Evolutionary conservation across 2,329 filamentous ascomycete genomes (phyloP).

Genomic region (Rhynchosporium agropyri): DNA sequence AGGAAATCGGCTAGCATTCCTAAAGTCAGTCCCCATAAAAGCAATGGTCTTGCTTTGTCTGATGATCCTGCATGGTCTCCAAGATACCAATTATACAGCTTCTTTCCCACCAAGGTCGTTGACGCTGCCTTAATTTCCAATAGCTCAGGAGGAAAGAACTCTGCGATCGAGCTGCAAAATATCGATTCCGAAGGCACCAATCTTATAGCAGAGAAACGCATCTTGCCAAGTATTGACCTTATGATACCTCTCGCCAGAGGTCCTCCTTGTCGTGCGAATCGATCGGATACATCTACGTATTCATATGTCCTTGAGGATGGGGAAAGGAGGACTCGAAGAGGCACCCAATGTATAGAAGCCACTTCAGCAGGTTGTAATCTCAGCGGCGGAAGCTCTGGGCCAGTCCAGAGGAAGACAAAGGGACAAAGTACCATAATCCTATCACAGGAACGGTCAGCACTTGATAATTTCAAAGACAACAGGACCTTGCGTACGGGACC

Average conservation of each 20-base stretch:
- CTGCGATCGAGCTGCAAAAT: constrained; percentile 56
- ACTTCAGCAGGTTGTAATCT: constrained; percentile 70
- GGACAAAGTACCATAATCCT: constrained; percentile 72
- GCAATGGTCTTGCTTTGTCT: constrained; percentile 48
- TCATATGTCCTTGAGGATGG: constrained; percentile 62
- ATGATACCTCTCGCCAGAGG: constrained; percentile 57
- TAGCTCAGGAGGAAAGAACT: constrained; percentile 46
- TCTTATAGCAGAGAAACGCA: constrained; percentile 68
- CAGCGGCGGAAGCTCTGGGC: constrained; percentile 56
- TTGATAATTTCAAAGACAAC: constrained; percentile 3
- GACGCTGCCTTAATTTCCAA: background rate
- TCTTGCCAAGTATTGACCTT: constrained; percentile 61
- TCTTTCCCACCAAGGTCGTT: constrained; percentile 16
- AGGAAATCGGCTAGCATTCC: constrained; percentile 69
- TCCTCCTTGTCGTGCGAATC: constrained; percentile 59
- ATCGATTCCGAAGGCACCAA: constrained; percentile 63
- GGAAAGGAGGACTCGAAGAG: constrained; percentile 62
- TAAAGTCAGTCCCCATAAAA: constrained; percentile 70
- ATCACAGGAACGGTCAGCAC: constrained; percentile 31
- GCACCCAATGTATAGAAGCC: constrained; percentile 70
- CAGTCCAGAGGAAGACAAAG: constrained; percentile 65
- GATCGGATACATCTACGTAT: constrained; percentile 64
- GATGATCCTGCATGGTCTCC: constrained; percentile 41
- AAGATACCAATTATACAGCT: constrained; percentile 38
- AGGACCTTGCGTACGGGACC: constrained; percentile 52